Conservation (phyloP, 306 rosid genomes). For the Gastrolobium bilobum region DNA sequence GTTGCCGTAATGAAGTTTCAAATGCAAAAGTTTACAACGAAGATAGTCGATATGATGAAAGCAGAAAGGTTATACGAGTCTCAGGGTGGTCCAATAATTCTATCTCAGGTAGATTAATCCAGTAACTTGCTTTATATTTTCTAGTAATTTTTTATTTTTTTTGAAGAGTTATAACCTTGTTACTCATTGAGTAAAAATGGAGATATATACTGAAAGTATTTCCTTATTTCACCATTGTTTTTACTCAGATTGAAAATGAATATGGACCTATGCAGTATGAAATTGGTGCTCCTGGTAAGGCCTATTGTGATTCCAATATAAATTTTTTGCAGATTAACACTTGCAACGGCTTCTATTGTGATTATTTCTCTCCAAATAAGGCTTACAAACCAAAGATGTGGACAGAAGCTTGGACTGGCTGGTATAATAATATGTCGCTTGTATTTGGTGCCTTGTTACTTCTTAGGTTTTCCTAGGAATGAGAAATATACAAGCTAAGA, state of each 20-base stretch:
- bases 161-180: slow-evolving; percentile 1
- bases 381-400: slow-evolving; percentile 99
- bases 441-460: slow-evolving; percentile 33
- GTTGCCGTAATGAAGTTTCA: slow-evolving; percentile 63
- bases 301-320: slow-evolving; percentile 56
- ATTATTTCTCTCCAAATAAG: slow-evolving; percentile 92
- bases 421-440: slow-evolving; percentile 61
- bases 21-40: slow-evolving; percentile 85
- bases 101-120: too few relatives aligned
- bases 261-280: slow-evolving; percentile 94
- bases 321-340: slow-evolving; percentile 78
- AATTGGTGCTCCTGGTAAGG: slow-evolving; percentile 85
- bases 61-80: slow-evolving; percentile 85
- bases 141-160: too few relatives aligned
- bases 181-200: slow-evolving; percentile 16
- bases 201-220: slow-evolving; percentile 30
- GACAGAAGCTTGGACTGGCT: slow-evolving; percentile 99
- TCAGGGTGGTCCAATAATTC: too few relatives aligned
- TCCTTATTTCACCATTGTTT: slow-evolving; percentile 47
- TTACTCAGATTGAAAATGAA: slow-evolving; percentile 91
- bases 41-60: slow-evolving; percentile 96
- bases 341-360: too few relatives aligned
- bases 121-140: too few relatives aligned
- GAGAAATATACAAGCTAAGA: not conserved
- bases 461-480: slow-evolving; percentile 9